Percentiles rank a stretch among this genome's conserved stretches.
Conservation (phyloP, 495 filamentous ascomycete species). For the Talaromyces proteolyticus region DNA sequence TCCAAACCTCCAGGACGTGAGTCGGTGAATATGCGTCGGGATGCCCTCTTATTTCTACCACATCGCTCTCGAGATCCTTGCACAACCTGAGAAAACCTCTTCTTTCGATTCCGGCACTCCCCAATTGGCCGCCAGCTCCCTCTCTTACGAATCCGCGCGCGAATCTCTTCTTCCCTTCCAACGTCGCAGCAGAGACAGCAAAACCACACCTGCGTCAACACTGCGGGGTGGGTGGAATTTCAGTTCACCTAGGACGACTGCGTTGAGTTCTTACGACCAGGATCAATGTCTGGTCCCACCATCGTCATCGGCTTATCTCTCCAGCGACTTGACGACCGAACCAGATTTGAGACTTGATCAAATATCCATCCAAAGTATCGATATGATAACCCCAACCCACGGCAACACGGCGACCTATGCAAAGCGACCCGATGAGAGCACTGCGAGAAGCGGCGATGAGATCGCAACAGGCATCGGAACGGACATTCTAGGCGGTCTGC, state of each 20-base stretch:
- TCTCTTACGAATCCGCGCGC: slow-evolving; percentile 31
- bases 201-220: no score
- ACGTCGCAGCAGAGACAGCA: slow-evolving; percentile 12
- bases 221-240: no score
- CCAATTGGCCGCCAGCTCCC: slow-evolving; percentile 11
- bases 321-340: slow-evolving; percentile 6
- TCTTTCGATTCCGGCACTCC: slow-evolving; percentile 9
- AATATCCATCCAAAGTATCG: slow-evolving; percentile 61
- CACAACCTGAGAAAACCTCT: slow-evolving; percentile 35
- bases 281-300: not conserved
- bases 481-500: slow-evolving; percentile 47
- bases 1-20: not conserved
- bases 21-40: slow-evolving; percentile 25
- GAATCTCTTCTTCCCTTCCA: slow-evolving; percentile 39
- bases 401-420: slow-evolving; percentile 5
- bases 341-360: slow-evolving; percentile 59
- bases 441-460: slow-evolving; percentile 22
- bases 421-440: not conserved
- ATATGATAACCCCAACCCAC: slow-evolving; percentile 46
- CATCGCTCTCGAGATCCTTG: slow-evolving; percentile 74
- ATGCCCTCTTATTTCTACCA: slow-evolving; percentile 94
- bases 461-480: slow-evolving; percentile 44
- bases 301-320: not conserved
- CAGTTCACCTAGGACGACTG: not conserved
- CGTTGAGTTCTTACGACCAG: not conserved